phyloP scores from a whole-genome alignment of 2,329 filamentous ascomycete species.

The Fusarium subtropicale region DNA sequence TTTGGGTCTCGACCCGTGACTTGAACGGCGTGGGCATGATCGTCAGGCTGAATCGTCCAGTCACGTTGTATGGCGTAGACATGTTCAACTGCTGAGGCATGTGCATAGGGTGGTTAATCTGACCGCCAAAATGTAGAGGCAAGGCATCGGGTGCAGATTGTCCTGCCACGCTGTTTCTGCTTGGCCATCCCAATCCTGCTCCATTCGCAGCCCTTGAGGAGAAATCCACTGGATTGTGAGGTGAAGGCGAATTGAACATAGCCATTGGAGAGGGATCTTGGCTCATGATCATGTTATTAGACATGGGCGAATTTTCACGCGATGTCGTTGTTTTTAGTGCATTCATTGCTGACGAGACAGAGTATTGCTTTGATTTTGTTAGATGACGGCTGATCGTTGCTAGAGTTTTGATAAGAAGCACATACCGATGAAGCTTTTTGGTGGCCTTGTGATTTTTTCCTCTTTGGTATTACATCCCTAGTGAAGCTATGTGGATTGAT shows the following conservation, averaged over 20 bases:
- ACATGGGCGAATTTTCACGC: slow-evolving; percentile 66
- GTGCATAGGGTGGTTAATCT: slow-evolving; percentile 47
- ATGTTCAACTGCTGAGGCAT: slow-evolving; percentile 50
- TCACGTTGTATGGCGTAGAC: slow-evolving; percentile 49
- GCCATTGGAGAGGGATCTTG: slow-evolving; percentile 64
- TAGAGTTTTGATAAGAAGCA: slow-evolving; percentile 24
- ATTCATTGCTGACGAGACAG: slow-evolving; percentile 63
- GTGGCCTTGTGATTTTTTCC: slow-evolving; percentile 41
- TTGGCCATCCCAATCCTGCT: slow-evolving; percentile 51
- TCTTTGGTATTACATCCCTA: slow-evolving; percentile 45
- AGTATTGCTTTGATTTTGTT: slow-evolving; percentile 60
- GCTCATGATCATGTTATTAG: slow-evolving; percentile 62
- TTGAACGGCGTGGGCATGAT: slow-evolving; percentile 79
- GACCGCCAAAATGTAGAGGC: slow-evolving; percentile 45
- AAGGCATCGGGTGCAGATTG: slow-evolving; percentile 42
- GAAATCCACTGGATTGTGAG: slow-evolving; percentile 56
- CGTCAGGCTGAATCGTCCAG: slow-evolving; percentile 59
- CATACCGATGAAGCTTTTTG: slow-evolving; percentile 56
- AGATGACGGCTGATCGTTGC: slow-evolving; percentile 1
- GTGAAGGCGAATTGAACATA: slow-evolving; percentile 62
- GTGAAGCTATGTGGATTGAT: slow-evolving; percentile 52
- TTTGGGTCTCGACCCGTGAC: slow-evolving; percentile 96
- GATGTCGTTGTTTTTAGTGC: slow-evolving; percentile 61
- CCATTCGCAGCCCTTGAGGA: slow-evolving; percentile 50
- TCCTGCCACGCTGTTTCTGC: slow-evolving; percentile 45